Evolutionary conservation across 2,329 filamentous ascomycete genomes (phyloP).

Genomic region (Penicillium concentricum): DNA sequence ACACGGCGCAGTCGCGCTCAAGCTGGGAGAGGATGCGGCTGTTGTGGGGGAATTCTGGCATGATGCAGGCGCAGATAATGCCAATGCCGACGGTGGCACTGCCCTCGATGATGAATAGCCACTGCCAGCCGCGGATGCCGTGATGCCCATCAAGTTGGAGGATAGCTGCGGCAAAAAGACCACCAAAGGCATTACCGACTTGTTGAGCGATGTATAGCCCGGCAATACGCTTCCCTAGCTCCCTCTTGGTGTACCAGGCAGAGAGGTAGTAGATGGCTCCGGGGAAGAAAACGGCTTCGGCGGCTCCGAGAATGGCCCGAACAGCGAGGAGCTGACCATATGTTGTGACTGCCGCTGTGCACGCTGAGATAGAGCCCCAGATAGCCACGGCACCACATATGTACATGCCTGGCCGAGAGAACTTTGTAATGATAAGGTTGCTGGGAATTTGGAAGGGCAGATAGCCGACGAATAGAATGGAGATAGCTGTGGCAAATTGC

Average conservation of each 20-base stretch:
- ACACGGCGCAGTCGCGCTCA: slow-evolving; percentile 25
- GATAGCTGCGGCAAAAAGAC: slow-evolving; percentile 28
- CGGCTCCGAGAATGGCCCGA: slow-evolving; percentile 61
- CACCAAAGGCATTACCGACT: slow-evolving; percentile 28
- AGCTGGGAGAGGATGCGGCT: slow-evolving; percentile 30
- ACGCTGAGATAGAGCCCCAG: slow-evolving; percentile 61
- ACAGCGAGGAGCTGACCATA: slow-evolving; percentile 56
- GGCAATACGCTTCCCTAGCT: slow-evolving; percentile 32
- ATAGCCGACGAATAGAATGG: slow-evolving; percentile 30
- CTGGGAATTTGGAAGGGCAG: slow-evolving; percentile 44
- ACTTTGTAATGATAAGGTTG: slow-evolving; percentile 53
- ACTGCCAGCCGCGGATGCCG: slow-evolving; percentile 25
- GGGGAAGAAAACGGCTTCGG: slow-evolving; percentile 62
- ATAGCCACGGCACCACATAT: slow-evolving; percentile 56
- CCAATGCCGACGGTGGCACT: slow-evolving; percentile 29
- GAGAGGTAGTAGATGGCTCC: slow-evolving; percentile 44
- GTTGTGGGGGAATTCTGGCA: slow-evolving; percentile 45
- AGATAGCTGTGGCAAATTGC: slow-evolving; percentile 35
- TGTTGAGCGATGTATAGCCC: slow-evolving; percentile 31
- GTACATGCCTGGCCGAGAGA: slow-evolving; percentile 52
- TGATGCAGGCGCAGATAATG: slow-evolving; percentile 34
- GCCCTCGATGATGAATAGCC: slow-evolving; percentile 34
- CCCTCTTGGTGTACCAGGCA: slow-evolving; percentile 42
- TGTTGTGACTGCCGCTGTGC: slow-evolving; percentile 53
- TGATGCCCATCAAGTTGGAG: slow-evolving; percentile 24